These are phyloP conservation scores for Blastobotrys raffinosifermentans DNA, from an alignment of 1,139 yeast genomes.

Conservation along the genomic window DNA sequence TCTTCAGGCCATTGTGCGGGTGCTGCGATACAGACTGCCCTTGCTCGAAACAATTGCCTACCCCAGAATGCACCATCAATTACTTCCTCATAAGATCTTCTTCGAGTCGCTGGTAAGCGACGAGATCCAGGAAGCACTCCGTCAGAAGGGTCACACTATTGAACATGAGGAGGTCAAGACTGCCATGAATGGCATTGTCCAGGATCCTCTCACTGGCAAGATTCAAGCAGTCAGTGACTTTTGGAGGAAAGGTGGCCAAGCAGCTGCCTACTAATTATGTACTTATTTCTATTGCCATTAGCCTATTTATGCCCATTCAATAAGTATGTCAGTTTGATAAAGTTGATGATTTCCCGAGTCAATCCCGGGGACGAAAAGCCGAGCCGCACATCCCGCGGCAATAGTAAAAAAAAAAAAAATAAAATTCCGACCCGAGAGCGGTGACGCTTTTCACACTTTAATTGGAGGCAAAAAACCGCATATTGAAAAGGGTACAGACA, in stretches of 20 bases:
- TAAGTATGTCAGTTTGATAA: not conserved
- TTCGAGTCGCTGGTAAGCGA: constrained; percentile 50
- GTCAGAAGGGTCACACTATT: constrained; percentile 39
- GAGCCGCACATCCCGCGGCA: not conserved
- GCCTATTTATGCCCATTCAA: not conserved
- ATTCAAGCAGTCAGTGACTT: constrained; percentile 52
- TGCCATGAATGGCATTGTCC: constrained; percentile 45
- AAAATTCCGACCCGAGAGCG: not conserved
- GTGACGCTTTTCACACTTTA: no score
- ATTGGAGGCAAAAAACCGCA: no score
- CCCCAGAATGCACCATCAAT: constrained; percentile 86
- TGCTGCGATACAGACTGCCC: constrained; percentile 50
- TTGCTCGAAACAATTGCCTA: constrained; percentile 64
- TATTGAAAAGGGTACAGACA: no score
- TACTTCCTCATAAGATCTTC: constrained; percentile 63
- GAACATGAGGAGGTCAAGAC: constrained; percentile 36
- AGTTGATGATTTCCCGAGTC: not conserved
- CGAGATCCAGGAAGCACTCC: constrained; percentile 30
- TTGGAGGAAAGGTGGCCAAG: constrained; percentile 50
- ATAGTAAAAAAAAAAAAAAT: not conserved
- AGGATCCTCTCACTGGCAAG: constrained; percentile 32
- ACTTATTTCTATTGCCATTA: not conserved
- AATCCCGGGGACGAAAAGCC: not conserved
- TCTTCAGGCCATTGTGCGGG: constrained; percentile 69
- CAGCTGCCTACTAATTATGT: constrained; percentile 36